Evolutionary conservation across 2,329 filamentous ascomycete genomes (phyloP), one percentile per base, ranked within the genome.

Genomic region (Xylariaceae sp.): DNA sequence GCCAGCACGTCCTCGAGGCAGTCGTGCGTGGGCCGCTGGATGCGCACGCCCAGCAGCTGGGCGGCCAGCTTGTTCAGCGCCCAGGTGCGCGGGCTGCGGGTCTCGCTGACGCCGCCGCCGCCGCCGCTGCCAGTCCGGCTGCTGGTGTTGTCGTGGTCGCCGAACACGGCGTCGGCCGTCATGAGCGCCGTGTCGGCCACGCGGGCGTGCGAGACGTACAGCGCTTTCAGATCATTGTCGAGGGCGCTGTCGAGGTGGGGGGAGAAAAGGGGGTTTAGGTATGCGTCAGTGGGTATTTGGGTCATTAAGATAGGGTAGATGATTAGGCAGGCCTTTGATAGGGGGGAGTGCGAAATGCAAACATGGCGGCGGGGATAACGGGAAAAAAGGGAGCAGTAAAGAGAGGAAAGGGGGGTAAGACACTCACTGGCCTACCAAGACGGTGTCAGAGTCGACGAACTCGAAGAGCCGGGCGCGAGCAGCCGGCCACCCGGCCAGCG

Each of bases 361-460:
- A n/a, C n/a, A n/a, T n/a, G n/a, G n/a, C n/a, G n/a, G n/a, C n/a
- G n/a, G n/a, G n/a, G n/a, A n/a, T n/a, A n/a, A n/a, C n/a, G n/a
- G n/a, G n/a, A n/a, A n/a, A n/a, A n/a, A n/a, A n/a, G n/a, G n/a
- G n/a, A n/a, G n/a, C n/a, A n/a, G n/a, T n/a, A n/a, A n/a, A n/a
- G n/a, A n/a, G n/a, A n/a, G n/a, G n/a, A n/a, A n/a, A n/a, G n/a
- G n/a, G n/a, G n/a, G n/a, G n/a, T n/a, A n/a, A n/a, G n/a, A n/a
- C n/a, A n/a, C n/a, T n/a, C n/a, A n/a, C n/a, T 74, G 70, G 1
- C 70, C 70, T 7, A 72, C 46, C 6, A 73, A 45, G 2, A 73
- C 55, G 0, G 70, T 73, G 6, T 61, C 35, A 0, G 39, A 36
- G 38, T 70, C 63, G 21, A 65, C 57, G 35, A 57, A 51, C 14